Percentiles rank a stretch among this genome's conserved stretches.
Conservation (phyloP, 306 rosid genomes). For the Pueraria montana region DNA sequence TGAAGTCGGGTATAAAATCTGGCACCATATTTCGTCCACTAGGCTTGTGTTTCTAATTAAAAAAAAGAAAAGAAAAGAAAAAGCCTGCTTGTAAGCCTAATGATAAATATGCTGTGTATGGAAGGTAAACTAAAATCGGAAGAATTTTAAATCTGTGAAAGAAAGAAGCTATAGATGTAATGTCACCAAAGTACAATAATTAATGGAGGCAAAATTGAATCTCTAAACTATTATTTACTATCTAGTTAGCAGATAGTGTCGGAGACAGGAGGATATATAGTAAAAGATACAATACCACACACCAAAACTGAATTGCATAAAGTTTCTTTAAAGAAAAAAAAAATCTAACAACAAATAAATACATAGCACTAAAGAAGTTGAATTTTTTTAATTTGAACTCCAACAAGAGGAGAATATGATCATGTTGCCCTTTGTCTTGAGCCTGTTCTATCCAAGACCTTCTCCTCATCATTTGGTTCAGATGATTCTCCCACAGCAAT, state of each 20-base stretch:
- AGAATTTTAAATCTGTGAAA: too few species aligned
- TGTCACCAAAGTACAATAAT: background rate
- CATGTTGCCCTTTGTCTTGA: background rate
- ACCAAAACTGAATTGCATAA: background rate
- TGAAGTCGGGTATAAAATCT: too few species aligned
- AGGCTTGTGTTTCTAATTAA: too few species aligned
- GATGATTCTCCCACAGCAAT: constrained; percentile 11
- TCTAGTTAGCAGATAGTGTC: background rate
- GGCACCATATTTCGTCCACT: too few species aligned
- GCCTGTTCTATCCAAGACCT: constrained; percentile 28
- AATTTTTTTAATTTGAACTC: background rate
- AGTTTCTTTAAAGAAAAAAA: constrained; percentile 17
- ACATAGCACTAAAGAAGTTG: background rate
- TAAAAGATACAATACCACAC: background rate
- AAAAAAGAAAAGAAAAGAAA: too few species aligned
- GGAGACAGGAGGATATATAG: background rate
- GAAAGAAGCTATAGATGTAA: background rate
- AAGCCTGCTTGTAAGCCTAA: too few species aligned
- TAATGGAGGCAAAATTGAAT: background rate
- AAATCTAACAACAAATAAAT: background rate
- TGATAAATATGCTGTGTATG: too few species aligned
- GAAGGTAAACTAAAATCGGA: too few species aligned
- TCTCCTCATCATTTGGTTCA: constrained; percentile 44
- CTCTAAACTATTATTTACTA: background rate
- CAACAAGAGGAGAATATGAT: background rate